Evolutionary conservation across 805 yeast species (phyloP), one percentile per base, ranked within the genome.

Genomic region (Novakomyces olei): DNA sequence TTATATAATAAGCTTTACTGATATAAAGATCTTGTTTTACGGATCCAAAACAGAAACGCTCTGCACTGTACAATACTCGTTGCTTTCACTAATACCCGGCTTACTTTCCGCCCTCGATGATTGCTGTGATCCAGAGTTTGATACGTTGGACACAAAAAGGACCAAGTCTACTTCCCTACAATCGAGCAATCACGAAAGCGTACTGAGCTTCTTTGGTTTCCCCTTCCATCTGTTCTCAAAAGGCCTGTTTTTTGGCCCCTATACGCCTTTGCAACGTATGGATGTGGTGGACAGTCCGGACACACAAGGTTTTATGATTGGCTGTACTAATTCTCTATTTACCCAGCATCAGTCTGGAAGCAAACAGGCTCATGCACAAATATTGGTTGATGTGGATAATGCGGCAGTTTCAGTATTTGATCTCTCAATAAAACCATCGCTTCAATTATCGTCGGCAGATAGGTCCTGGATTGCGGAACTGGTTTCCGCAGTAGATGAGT

Each of bases 191-290:
- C 56, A 94, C 32, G 61, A 63, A 39, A 77, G 93, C 1, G 61
- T 83, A 48, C 54, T 85, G 26, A 55, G 66, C 22, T 88, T 79
- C 47, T 65, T 80, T 46, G 98, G 96, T 0, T 58, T 88, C 20
- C 98, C 98, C 0, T 56, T 88, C 32, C 83, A 75, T 43, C 51
- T 81, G 1, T 88, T 88, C 52, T 80, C 80, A 32, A 66, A 68
- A 41, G 91, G 91, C 28, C 81, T 91, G 1, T 62, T 85, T 37
- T 83, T 91, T 61, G 73, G 75, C 42, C 96, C 98, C 2, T 88
- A 85, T 53, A 62, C 83, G n/a, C 92, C 96, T 0, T 56, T 88
- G 35, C 98, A 85, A 50, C 96, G 85, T 47, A 56, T 85, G 35
- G 76, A 75, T 33, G 81, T 76, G 42, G 57, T 88, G 33, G 59